These are phyloP conservation scores for Cinchona pubescens DNA, from an alignment of 257 asterid genomes.

Conservation along the genomic window DNA sequence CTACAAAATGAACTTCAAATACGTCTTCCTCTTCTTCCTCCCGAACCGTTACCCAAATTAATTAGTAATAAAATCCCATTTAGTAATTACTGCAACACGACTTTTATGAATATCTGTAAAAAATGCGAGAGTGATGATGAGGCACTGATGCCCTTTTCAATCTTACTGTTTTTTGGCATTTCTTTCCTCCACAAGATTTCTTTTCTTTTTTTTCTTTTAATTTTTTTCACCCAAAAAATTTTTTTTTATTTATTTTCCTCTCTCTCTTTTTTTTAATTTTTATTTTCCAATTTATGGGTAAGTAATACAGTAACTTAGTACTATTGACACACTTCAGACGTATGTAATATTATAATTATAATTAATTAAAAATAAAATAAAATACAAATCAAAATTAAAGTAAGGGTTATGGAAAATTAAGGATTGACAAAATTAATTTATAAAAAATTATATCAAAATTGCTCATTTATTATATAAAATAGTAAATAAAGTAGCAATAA, in stretches of 20 bases:
- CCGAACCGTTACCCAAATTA: constrained; percentile 3
- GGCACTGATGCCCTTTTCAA: neutral
- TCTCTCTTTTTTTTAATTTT: neutral
- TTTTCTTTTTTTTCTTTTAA: neutral
- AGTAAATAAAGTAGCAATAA: no score
- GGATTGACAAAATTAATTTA: no score
- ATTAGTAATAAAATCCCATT: neutral
- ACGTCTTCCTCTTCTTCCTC: constrained; percentile 2
- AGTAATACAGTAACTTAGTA: neutral
- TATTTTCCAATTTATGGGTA: no score
- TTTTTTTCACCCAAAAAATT: no score
- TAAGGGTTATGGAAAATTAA: no score
- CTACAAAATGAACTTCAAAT: no score
- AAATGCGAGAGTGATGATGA: neutral
- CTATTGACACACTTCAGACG: no score
- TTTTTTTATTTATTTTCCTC: neutral
- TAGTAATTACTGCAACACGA: neutral
- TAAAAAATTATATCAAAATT: no score
- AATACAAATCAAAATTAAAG: no score
- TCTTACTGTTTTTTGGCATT: neutral
- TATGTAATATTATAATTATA: no score
- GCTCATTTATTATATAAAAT: no score
- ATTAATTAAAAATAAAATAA: no score
- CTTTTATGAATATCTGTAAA: neutral
- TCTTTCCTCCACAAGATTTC: constrained; percentile 12